Percentiles rank a stretch among this genome's conserved stretches.
Evolutionary conservation across 352 stramenopile species (phyloP).

Genomic region (Phytophthora constricta): DNA sequence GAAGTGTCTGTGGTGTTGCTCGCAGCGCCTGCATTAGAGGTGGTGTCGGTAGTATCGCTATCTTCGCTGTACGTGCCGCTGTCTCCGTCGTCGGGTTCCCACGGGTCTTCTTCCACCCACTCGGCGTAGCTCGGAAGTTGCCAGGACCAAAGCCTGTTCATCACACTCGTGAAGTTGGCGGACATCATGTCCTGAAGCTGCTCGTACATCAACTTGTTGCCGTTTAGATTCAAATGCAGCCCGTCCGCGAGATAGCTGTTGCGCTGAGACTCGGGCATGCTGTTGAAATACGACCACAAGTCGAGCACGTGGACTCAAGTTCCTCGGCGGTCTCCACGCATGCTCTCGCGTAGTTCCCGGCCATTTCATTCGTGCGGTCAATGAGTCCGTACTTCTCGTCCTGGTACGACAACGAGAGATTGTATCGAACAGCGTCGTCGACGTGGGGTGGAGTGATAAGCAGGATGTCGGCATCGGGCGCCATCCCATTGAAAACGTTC

Average conservation of each 20-base stretch:
- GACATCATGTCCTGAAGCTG: conserved; percentile 31
- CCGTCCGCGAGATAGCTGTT: conserved; percentile 43
- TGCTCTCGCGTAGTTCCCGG: conserved; percentile 47
- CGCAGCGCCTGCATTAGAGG: background rate
- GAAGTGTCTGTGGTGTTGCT: background rate
- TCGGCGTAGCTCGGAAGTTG: conserved; percentile 45
- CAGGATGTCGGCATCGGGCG: conserved; percentile 28
- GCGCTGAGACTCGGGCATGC: conserved; percentile 35
- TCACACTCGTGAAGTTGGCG: conserved; percentile 18
- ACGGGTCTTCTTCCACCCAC: conserved; percentile 38
- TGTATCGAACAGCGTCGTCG: conserved; percentile 37
- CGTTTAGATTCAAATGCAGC: conserved; percentile 51
- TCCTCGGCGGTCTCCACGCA: conserved; percentile 42
- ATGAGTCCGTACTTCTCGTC: conserved; percentile 24
- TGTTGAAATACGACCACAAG: conserved; percentile 52
- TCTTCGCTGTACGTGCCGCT: background rate
- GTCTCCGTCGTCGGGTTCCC: conserved; percentile 13
- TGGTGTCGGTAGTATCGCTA: background rate
- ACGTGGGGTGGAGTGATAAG: conserved; percentile 40
- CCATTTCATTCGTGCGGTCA: conserved; percentile 48
- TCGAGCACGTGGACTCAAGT: conserved; percentile 44
- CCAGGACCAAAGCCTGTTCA: conserved; percentile 28
- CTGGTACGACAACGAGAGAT: conserved; percentile 16
- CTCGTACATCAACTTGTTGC: conserved; percentile 42
- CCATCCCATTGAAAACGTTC: conserved; percentile 15